Conservation (phyloP, 78 protist species). For the Trichosphaerium sp. region DNA sequence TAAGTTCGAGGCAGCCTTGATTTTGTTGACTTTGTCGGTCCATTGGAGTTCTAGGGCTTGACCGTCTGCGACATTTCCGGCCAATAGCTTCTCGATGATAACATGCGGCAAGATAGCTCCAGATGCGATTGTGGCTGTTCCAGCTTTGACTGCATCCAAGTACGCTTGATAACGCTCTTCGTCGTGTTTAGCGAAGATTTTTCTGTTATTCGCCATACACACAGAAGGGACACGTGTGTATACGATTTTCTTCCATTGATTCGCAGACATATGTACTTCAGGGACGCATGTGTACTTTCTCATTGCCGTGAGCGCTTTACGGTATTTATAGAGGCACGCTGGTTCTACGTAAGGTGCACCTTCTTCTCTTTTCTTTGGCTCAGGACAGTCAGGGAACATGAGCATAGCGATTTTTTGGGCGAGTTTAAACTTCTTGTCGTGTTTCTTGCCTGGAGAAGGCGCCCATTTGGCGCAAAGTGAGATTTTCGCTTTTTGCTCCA, state of each 20-base stretch:
- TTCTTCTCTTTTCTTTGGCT: constrained; percentile 15
- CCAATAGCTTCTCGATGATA: not conserved
- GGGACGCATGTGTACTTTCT: constrained; percentile 11
- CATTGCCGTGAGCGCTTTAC: constrained; percentile 26
- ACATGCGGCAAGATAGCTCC: constrained; percentile 45
- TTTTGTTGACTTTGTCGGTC: constrained; percentile 27
- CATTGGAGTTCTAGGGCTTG: constrained; percentile 26
- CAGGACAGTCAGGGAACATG: not conserved
- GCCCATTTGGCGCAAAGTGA: constrained; percentile 36
- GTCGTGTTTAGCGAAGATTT: constrained; percentile 17
- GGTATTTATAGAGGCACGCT: no score
- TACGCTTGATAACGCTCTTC: constrained; percentile 4
- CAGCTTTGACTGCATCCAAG: not conserved
- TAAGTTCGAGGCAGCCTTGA: constrained; percentile 15
- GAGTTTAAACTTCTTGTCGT: not conserved
- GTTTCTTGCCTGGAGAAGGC: constrained; percentile 6
- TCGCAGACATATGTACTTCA: constrained; percentile 13
- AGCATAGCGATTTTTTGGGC: constrained; percentile 22
- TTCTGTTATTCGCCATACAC: constrained; percentile 22
- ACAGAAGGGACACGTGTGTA: constrained; percentile 25
- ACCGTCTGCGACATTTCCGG: not conserved
- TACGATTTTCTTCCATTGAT: constrained; percentile 14
- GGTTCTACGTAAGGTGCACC: no score
- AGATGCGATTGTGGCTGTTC: constrained; percentile 31
- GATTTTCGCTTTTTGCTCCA: constrained; percentile 13